Conservation (phyloP, 257 asterid species). For the Echites panduratus region DNA sequence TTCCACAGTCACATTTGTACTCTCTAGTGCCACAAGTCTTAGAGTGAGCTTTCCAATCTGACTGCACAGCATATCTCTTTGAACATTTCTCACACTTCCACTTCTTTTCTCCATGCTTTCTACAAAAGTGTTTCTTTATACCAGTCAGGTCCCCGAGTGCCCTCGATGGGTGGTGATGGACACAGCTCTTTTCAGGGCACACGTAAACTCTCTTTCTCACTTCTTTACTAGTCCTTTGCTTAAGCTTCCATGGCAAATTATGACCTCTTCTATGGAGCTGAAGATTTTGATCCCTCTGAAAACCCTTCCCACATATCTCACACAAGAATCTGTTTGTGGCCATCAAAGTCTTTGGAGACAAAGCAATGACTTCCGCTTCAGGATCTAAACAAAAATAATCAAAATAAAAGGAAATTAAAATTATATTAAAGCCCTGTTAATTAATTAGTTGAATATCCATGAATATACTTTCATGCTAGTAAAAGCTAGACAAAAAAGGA, state of each 20-base stretch:
- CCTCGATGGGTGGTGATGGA: conserved; percentile 76
- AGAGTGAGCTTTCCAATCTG: conserved; percentile 94
- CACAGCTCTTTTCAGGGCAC: conserved; percentile 81
- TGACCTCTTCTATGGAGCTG: conserved; percentile 93
- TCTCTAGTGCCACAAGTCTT: conserved; percentile 93
- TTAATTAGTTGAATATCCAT: conserved; percentile 6
- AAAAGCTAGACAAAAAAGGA: conserved; percentile 1
- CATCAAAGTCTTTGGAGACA: conserved; percentile 89
- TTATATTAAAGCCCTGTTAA: not conserved
- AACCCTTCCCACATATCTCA: conserved; percentile 91
- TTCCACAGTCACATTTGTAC: conserved; percentile 88
- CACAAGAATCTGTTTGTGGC: conserved; percentile 85
- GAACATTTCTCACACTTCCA: conserved; percentile 94
- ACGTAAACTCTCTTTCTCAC: conserved; percentile 73
- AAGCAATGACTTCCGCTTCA: conserved; percentile 80
- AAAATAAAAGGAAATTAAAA: not conserved
- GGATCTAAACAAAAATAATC: conserved; percentile 47
- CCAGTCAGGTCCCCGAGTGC: conserved; percentile 94
- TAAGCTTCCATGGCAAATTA: conserved; percentile 87
- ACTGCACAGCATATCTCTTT: conserved; percentile 80
- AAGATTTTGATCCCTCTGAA: conserved; percentile 83
- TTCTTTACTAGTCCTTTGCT: conserved; percentile 71
- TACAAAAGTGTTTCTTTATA: conserved; percentile 79
- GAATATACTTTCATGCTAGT: conserved; percentile 10
- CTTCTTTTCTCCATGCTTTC: conserved; percentile 94